Evolutionary conservation across 352 stramenopile genomes (phyloP), one percentile per base, ranked within the genome.

Genomic region (Pythium insidiosum): DNA sequence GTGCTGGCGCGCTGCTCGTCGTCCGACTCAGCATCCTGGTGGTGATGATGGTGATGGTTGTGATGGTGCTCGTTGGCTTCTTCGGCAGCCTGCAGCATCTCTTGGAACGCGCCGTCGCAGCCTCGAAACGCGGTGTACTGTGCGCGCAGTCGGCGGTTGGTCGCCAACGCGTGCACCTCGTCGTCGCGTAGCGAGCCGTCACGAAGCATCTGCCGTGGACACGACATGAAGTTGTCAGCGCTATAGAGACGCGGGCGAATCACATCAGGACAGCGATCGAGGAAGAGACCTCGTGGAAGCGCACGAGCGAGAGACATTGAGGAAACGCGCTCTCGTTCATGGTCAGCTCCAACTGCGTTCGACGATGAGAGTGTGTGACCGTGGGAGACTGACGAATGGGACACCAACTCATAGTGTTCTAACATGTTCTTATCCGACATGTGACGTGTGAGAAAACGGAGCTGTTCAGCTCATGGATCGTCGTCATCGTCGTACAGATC

Each of bases 261-360:
- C 28, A 34, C 28, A 9, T 13, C 28, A 34, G 9, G 28, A 15
- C 28, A 34, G 28, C n/a, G n/a, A n/a, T n/a, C n/a, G n/a, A n/a
- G n/a, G n/a, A n/a, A n/a, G n/a, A 42, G 40, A 89, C 76, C 69
- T 85, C 64, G 24, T 87, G 71, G 48, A 89, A 63, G 52, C 68
- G 71, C 59, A 85, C 35, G 42, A 60, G 74, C 21, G 67, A 57
- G 22, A 77, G 26, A 45, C 73, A 89, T 52, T 84, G 69, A 6
- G 76, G 73, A 45, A 82, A 67, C 33, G 43, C 58, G 28, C 56
- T 44, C 28, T 70, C 63, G 47, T 50, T 42, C 44, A 52, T 51
- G 15, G 20, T 51, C 25, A n/a, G 41, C 16, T 26, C 19, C 28
- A 47, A 4, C 13, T 37, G 16, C 29, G 15, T 38, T 44, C 25